Evolutionary conservation across 176 grass and related monocot species (phyloP), one percentile per base, ranked within the genome.

Genomic region (Aegilops longissima): DNA sequence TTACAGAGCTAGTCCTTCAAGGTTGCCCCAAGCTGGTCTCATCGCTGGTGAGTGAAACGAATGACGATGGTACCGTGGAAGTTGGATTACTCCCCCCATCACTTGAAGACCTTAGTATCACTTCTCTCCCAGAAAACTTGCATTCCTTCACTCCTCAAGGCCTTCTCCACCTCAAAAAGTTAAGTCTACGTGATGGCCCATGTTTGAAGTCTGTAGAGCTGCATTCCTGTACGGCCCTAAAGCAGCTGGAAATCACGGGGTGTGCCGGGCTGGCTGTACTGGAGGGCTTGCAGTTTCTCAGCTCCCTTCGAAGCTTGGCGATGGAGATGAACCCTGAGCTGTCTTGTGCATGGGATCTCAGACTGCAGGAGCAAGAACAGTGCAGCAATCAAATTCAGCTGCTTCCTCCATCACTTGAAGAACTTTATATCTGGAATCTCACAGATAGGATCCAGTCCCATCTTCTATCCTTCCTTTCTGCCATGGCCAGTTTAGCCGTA

Each of bases 1-100:
- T 84, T 44, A 3, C 1, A 2, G 0, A 3, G 0, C 70, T 84
- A 14, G 0, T 0, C 0, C 12, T 84, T 64, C 0, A 0, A 8
- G 0, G 0, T 34, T 84, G 58, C 17, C 39, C 39, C 27, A 76
- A 49, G 18, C 82, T 84, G 8, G 39, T 63, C 5, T 21, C 56
- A 12, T 51, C 4, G 2, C 31, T 82, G 64, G 42, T 81, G 21
- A 36, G 27, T 27, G 27, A 73, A 73, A 6, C 4, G 9, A 33
- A 25, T n/a, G 27, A 77, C 21, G 74, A 59, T 82, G 65, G 65
- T 35, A 56, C 7, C 0, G 0, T 52, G 18, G 82, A 76, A 3
- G 39, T 24, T 23, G 0, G 18, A 67, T 66, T 24, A 11, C 30
- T 76, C 27, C 80, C 80, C 21, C 27, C 20, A 5, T 54, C 76